phyloP scores from a whole-genome alignment of 352 stramenopile genomes.

The Phytophthora chlamydospora region DNA sequence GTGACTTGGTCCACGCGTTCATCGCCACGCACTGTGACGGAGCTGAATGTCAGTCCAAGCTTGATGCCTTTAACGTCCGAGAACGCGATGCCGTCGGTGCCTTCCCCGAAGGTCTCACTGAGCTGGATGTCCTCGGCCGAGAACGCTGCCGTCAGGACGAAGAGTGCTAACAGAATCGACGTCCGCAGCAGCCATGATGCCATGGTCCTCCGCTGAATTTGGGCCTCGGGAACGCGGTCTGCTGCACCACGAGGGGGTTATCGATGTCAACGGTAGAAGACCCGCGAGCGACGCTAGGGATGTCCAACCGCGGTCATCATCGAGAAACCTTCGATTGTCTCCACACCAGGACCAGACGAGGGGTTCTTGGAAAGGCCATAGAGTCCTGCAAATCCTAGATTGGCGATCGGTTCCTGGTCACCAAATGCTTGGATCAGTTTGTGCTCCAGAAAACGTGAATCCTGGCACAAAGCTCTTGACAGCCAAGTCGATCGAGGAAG shows the following conservation, averaged over 20 bases:
- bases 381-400: no score
- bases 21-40: conserved; percentile 24
- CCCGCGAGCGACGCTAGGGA: background rate
- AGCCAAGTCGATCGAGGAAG: no score
- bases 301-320: no score
- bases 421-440: no score
- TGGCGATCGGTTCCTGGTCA: no score
- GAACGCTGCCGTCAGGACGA: conserved; percentile 8
- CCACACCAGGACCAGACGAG: no score
- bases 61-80: conserved; percentile 27
- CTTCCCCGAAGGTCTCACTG: conserved; percentile 27
- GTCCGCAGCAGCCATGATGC: background rate
- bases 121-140: conserved; percentile 19
- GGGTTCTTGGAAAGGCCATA: no score
- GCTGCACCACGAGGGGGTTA: conserved; percentile 1
- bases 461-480: no score
- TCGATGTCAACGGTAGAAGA: background rate
- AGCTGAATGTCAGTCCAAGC: conserved; percentile 27
- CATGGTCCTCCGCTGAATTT: conserved; percentile 6
- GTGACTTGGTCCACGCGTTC: conserved; percentile 31
- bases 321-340: no score
- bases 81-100: conserved; percentile 23
- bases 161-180: conserved; percentile 4
- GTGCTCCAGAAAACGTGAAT: no score
- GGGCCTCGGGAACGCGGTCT: background rate